These are phyloP conservation scores for Hypomyces perniciosus DNA, from an alignment of 2,329 filamentous ascomycete genomes.

Conservation along the genomic window DNA sequence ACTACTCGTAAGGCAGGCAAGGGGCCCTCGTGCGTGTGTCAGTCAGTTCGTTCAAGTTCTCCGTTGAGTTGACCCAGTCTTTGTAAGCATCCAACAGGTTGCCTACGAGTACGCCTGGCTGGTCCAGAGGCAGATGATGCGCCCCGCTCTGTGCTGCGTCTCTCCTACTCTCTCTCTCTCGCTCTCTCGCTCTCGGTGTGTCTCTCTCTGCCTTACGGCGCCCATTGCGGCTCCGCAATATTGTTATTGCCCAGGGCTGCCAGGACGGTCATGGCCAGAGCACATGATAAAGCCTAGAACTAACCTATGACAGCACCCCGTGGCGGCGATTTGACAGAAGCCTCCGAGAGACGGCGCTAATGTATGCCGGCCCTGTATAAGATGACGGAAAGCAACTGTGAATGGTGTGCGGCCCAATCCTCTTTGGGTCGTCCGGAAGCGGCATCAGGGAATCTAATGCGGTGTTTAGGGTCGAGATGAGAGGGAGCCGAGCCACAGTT, in stretches of 20 bases:
- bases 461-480: background rate
- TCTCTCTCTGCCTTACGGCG: no score
- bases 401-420: slow-evolving; percentile 8
- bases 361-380: slow-evolving; percentile 7
- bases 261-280: background rate
- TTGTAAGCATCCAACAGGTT: slow-evolving; percentile 5
- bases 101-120: background rate
- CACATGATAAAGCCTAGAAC: background rate
- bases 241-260: background rate
- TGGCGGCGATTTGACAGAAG: slow-evolving; percentile 11
- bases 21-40: background rate
- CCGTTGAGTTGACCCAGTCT: background rate
- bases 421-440: background rate
- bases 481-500: slow-evolving; percentile 9
- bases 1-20: background rate
- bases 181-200: no score
- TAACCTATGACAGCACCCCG: slow-evolving; percentile 15
- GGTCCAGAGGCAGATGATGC: no score
- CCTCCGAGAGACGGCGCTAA: slow-evolving; percentile 12
- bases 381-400: slow-evolving; percentile 7
- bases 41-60: background rate
- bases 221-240: background rate
- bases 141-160: no score
- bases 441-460: slow-evolving; percentile 2
- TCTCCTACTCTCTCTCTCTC: no score